Evolutionary conservation across 352 stramenopile genomes (phyloP), one percentile per base, ranked within the genome.

Genomic region (Globisporangium mamillatum): DNA sequence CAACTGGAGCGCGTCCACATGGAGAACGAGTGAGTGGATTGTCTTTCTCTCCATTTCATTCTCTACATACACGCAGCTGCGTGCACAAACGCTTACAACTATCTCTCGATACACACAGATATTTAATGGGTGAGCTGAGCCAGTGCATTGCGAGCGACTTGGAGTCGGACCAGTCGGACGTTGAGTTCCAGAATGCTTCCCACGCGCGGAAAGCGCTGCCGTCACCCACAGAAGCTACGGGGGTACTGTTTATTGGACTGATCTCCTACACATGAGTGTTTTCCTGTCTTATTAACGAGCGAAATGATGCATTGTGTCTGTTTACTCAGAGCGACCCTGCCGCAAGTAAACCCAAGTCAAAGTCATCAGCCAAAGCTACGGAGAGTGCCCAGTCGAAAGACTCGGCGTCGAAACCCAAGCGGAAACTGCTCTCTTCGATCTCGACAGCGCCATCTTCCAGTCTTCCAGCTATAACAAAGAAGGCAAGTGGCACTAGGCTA

Each of bases 91-190:
- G 8, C 38, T 59, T 22, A 69, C 44, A 24, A 9, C 7, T 36
- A 6, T 2, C 32, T 16, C 8, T 34, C 25, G 12, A 12, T 22
- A 41, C 4, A 34, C 5, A 34, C 16, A 85, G 77, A 27, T 82
- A 79, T 63, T 69, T 86, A 44, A 64, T 86, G 32, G 46, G 54
- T 32, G 70, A 86, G 44, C 64, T 86, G 63, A 73, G 64, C 27
- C 69, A 74, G 60, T 86, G 80, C 60, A 53, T 69, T 41, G 56
- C 64, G 59, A 83, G 76, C 48, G 78, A 86, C 64, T 77, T 86
- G 54, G 78, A 84, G 59, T 82, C 78, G 38, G 78, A 84, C 41
- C 64, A 79, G 65, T 85, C 77, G 16, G 77, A 85, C 57, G 52
- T 76, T 8, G 74, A 83, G 50, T 46, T 67, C 5, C 59, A 76